A percentile compares a stretch with the other conserved stretches of the same genome.
These are phyloP conservation scores for Chytriomyces confervae DNA, from an alignment of 192 early-diverging fungal species.

Conservation along the genomic window DNA sequence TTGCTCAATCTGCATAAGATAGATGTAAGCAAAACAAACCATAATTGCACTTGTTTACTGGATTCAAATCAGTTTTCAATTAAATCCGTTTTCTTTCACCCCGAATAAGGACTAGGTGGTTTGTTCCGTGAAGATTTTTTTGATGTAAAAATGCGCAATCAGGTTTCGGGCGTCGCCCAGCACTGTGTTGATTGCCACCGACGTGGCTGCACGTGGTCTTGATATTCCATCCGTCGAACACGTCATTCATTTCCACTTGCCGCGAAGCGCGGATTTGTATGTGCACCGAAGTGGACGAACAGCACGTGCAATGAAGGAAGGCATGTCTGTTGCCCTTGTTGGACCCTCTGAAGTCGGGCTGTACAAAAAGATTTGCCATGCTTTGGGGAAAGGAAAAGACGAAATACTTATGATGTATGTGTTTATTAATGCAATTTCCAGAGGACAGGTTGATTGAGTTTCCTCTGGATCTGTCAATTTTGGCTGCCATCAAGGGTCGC, in stretches of 20 bases:
- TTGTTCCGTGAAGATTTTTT: no score
- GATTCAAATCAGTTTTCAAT: no score
- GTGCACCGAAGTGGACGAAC: conserved; percentile 95
- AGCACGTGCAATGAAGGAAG: conserved; percentile 82
- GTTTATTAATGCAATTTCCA: conserved; percentile 21
- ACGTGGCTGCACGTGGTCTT: conserved; percentile 95
- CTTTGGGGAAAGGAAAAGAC: conserved; percentile 64
- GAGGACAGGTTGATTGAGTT: conserved; percentile 71
- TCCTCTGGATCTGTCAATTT: conserved; percentile 77
- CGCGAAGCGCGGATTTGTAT: conserved; percentile 89
- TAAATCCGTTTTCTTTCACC: no score
- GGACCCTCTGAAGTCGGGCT: conserved; percentile 82
- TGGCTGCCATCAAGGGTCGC: conserved; percentile 74
- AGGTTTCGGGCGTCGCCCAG: conserved; percentile 74
- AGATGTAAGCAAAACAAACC: no score
- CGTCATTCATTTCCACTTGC: conserved; percentile 96
- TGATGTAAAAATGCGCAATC: not conserved
- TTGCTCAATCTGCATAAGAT: no score
- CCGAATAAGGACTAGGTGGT: no score
- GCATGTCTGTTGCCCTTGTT: conserved; percentile 81
- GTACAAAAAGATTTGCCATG: conserved; percentile 83
- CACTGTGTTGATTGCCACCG: conserved; percentile 89
- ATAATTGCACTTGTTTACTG: no score
- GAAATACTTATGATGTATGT: not conserved
- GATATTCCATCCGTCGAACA: conserved; percentile 92